phyloP scores from a whole-genome alignment of 2,329 filamentous ascomycete species.

The Paecilomyces sp. region DNA sequence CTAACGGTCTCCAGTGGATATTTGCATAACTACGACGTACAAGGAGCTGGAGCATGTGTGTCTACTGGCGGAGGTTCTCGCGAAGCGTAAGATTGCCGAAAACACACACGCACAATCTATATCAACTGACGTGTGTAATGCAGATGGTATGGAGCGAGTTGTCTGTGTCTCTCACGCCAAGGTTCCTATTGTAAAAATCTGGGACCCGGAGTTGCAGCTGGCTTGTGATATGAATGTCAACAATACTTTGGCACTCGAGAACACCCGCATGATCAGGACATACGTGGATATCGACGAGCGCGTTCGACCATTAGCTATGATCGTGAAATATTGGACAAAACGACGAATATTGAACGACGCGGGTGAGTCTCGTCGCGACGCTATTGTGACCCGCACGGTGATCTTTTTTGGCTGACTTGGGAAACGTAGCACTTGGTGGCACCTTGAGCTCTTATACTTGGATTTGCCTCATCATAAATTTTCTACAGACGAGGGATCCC shows the following conservation, averaged over 20 bases:
- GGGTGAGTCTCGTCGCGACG: constrained; percentile 51
- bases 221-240: constrained; percentile 99
- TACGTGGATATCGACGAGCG: constrained; percentile 91
- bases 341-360: constrained; percentile 90
- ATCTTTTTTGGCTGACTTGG: constrained; percentile 10
- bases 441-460: constrained; percentile 98
- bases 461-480: constrained; percentile 98
- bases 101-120: constrained; percentile 8
- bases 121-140: not conserved
- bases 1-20: constrained; percentile 63
- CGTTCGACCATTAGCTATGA: constrained; percentile 88
- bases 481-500: constrained; percentile 78
- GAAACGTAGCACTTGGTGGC: constrained; percentile 67
- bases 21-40: constrained; percentile 91
- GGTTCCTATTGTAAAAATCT: constrained; percentile 97
- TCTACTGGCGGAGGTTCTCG: constrained; percentile 77
- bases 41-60: constrained; percentile 85
- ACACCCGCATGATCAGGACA: constrained; percentile 95
- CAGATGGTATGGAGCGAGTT: constrained; percentile 94
- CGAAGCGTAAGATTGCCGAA: constrained; percentile 60
- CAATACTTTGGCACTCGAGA: constrained; percentile 88
- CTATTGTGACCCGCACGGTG: not conserved
- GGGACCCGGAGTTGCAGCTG: constrained; percentile 85
- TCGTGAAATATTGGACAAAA: constrained; percentile 96
- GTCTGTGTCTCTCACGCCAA: constrained; percentile 92